These are phyloP conservation scores for Cladosporium sp. DNA, from an alignment of 2,329 filamentous ascomycete species.

Conservation along the genomic window DNA sequence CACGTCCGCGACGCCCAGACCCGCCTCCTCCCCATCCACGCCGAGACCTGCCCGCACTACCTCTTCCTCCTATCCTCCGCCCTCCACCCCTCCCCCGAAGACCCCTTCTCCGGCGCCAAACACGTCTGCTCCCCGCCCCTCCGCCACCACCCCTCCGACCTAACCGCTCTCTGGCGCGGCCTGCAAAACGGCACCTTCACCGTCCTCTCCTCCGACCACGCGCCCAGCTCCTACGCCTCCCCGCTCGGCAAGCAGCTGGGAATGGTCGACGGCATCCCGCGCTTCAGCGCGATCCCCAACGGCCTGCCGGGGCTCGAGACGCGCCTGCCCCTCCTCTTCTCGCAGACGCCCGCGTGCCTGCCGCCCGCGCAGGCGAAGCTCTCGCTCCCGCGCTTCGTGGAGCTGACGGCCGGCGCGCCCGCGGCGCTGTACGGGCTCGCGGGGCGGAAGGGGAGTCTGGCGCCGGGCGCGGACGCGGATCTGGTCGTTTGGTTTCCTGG, in stretches of 20 bases:
- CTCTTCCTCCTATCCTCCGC: slow-evolving; percentile 30
- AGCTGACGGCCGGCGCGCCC: slow-evolving; percentile 39
- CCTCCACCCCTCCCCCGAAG: slow-evolving; percentile 26
- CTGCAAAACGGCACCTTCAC: slow-evolving; percentile 32
- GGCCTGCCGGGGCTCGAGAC: slow-evolving; percentile 40
- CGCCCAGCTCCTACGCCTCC: slow-evolving; percentile 35
- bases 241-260: slow-evolving; percentile 35
- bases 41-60: slow-evolving; percentile 35
- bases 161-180: slow-evolving; percentile 31
- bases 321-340: slow-evolving; percentile 36
- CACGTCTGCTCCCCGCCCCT: slow-evolving; percentile 32
- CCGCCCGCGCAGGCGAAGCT: slow-evolving; percentile 21
- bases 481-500: slow-evolving; percentile 39
- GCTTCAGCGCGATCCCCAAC: slow-evolving; percentile 39
- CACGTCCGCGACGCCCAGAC: slow-evolving; percentile 32
- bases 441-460: slow-evolving; percentile 35
- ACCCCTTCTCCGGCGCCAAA: slow-evolving; percentile 32
- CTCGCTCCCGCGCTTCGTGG: slow-evolving; percentile 38
- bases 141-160: slow-evolving; percentile 26
- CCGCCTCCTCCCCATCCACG: slow-evolving; percentile 30
- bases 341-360: slow-evolving; percentile 24
- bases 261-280: slow-evolving; percentile 28
- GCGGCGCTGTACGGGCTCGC: slow-evolving; percentile 40
- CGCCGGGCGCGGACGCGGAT: slow-evolving; percentile 40
- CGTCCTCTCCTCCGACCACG: slow-evolving; percentile 31